Percentiles rank a stretch among this genome's conserved stretches.
phyloP scores from a whole-genome alignment of 1,139 yeast genomes.

The Zygosaccharomyces pseudobailii region DNA sequence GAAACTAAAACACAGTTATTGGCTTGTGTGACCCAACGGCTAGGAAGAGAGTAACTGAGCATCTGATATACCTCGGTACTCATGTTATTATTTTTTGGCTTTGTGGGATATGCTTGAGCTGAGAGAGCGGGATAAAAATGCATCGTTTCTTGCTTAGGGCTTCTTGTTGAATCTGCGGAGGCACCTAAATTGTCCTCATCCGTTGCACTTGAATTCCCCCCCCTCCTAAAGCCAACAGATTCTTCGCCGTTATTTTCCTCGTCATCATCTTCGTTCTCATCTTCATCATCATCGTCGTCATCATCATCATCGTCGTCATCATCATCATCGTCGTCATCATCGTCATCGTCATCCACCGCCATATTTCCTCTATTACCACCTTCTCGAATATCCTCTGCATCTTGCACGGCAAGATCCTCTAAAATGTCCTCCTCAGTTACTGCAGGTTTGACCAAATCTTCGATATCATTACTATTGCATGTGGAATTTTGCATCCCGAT shows the following conservation, averaged over 20 bases:
- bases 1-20: constrained; percentile 33
- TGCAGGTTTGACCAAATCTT: constrained; percentile 4
- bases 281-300: constrained; percentile 6
- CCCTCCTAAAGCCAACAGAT: neutral
- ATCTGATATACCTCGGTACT: constrained; percentile 21
- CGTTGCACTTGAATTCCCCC: constrained; percentile 4
- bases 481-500: constrained; percentile 1
- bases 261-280: constrained; percentile 12
- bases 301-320: constrained; percentile 21
- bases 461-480: constrained; percentile 7
- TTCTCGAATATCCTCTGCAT: constrained; percentile 4
- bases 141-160: constrained; percentile 7
- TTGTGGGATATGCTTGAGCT: constrained; percentile 11
- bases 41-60: constrained; percentile 36
- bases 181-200: constrained; percentile 3
- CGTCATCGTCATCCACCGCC: constrained; percentile 12
- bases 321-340: constrained; percentile 8
- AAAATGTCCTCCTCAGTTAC: neutral
- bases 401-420: constrained; percentile 3
- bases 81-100: constrained; percentile 18
- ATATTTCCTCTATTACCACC: too few species aligned
- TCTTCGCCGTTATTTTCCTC: constrained; percentile 9
- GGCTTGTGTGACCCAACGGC: constrained; percentile 35
- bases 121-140: constrained; percentile 15
- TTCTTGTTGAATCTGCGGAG: constrained; percentile 1